Percentiles rank a stretch among this genome's conserved stretches.
phyloP scores from a whole-genome alignment of 164 flowering plant genomes.

The Akebia trifoliata region DNA sequence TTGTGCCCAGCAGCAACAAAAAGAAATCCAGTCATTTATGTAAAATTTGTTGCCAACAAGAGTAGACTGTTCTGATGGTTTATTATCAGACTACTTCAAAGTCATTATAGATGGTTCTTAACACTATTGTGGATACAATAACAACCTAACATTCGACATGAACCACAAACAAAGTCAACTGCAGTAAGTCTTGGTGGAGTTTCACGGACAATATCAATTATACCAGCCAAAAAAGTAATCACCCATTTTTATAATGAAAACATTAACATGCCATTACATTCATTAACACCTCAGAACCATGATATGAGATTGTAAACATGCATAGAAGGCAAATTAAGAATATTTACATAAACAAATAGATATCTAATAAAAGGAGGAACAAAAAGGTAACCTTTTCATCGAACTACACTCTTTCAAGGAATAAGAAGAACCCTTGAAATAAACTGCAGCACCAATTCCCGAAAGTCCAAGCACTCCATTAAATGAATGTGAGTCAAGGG shows the following conservation, averaged over 20 bases:
- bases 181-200: background rate
- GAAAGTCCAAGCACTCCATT: constrained; percentile 48
- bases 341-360: background rate
- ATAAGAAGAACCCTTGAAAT: constrained; percentile 36
- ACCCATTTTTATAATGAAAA: too few relatives aligned
- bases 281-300: background rate
- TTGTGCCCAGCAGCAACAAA: background rate
- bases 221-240: too few relatives aligned
- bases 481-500: constrained; percentile 24
- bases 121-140: background rate
- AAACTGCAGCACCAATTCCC: constrained; percentile 74
- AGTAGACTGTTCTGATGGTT: background rate
- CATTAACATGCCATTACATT: too few relatives aligned
- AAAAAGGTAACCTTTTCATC: constrained; percentile 39
- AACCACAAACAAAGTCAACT: background rate
- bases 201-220: too few relatives aligned
- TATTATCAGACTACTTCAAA: background rate
- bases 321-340: background rate
- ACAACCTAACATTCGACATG: background rate
- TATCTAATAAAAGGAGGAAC: background rate
- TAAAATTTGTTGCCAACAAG: background rate
- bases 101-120: background rate
- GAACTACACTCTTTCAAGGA: constrained; percentile 13
- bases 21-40: background rate
- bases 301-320: background rate